A percentile compares a stretch with the other conserved stretches of the same genome.
These are phyloP conservation scores for Diplosphaera chodatii DNA, from an alignment of 139 green algal species.

Conservation along the genomic window DNA sequence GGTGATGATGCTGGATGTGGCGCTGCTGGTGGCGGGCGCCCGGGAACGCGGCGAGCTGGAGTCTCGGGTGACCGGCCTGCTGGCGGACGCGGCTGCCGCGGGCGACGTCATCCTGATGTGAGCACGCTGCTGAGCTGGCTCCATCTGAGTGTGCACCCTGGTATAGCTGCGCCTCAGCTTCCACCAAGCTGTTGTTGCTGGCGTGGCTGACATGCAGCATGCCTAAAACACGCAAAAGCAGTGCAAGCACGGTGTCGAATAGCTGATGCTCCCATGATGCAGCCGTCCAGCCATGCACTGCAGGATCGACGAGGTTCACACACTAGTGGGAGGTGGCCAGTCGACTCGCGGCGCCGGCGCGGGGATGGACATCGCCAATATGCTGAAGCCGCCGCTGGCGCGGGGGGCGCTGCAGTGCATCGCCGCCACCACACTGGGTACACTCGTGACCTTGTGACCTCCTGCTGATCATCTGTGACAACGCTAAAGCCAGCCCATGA, in stretches of 20 bases:
- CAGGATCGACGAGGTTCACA: slow-evolving; percentile 88
- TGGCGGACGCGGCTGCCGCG: slow-evolving; percentile 64
- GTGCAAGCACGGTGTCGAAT: no score
- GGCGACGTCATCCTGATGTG: slow-evolving; percentile 91
- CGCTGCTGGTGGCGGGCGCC: slow-evolving; percentile 81
- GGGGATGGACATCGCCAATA: slow-evolving; percentile 91
- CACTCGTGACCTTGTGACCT: no score
- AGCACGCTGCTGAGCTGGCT: no score
- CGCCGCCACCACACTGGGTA: slow-evolving; percentile 76
- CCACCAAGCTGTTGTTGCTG: no score
- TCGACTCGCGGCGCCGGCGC: slow-evolving; percentile 49
- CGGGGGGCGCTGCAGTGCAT: slow-evolving; percentile 73
- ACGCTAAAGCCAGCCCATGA: no score
- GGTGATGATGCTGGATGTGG: slow-evolving; percentile 91
- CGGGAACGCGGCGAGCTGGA: slow-evolving; percentile 98
- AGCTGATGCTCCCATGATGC: no score
- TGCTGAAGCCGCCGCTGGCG: slow-evolving; percentile 91
- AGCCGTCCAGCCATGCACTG: no score
- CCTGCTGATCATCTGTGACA: no score
- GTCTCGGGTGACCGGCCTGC: slow-evolving; percentile 80
- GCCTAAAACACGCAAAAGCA: no score
- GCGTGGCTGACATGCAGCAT: no score
- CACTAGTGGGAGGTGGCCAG: slow-evolving; percentile 77
- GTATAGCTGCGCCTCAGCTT: no score
- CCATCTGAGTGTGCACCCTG: no score